phyloP scores from a whole-genome alignment of 352 stramenopile genomes.

The Globisporangium iwayamae region DNA sequence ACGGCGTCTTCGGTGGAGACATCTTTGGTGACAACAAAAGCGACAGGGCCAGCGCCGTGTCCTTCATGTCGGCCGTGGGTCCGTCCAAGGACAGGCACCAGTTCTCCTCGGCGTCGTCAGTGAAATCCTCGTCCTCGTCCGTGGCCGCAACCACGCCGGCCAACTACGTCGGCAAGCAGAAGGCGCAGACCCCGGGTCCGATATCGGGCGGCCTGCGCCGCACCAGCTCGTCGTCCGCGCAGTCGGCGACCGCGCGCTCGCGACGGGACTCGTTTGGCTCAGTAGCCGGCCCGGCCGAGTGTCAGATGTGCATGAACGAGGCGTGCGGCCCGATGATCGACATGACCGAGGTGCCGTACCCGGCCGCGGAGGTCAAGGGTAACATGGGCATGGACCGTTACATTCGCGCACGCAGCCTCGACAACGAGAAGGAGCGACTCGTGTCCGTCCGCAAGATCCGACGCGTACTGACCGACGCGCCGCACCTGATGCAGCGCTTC shows the following conservation, averaged over 20 bases:
- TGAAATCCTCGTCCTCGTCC: conserved; percentile 3
- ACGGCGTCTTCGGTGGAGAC: conserved; percentile 16
- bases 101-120: conserved; percentile 7
- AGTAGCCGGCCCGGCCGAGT: conserved; percentile 21
- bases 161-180: conserved; percentile 11
- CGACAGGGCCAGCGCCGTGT: conserved; percentile 18
- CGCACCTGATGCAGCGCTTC: conserved; percentile 42
- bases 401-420: conserved; percentile 37
- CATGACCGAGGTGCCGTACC: conserved; percentile 53
- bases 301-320: conserved; percentile 56
- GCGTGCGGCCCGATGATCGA: conserved; percentile 52
- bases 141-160: conserved; percentile 13
- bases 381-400: conserved; percentile 27
- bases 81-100: not conserved
- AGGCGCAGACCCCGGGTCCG: conserved; percentile 5
- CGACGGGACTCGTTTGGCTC: conserved; percentile 36
- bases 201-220: conserved; percentile 22
- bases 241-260: conserved; percentile 10
- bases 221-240: conserved; percentile 26
- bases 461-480: conserved; percentile 36
- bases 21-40: conserved; percentile 12
- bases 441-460: conserved; percentile 39
- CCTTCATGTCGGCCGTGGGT: conserved; percentile 13
- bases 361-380: conserved; percentile 28
- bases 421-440: conserved; percentile 57